Evolutionary conservation across 108 stramenopile species (phyloP).

Genomic region (Ochromonas danica): DNA sequence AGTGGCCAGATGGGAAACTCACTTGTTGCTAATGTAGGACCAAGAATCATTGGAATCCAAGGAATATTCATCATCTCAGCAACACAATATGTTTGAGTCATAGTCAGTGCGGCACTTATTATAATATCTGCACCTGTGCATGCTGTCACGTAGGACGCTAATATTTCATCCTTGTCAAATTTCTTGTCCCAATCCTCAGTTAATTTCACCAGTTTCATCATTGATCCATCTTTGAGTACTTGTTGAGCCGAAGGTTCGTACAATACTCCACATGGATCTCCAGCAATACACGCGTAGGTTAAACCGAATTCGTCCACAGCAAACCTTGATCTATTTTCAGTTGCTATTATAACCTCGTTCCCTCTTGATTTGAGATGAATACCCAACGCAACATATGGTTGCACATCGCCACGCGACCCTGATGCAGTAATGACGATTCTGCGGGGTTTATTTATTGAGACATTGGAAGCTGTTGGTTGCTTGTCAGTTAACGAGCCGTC

Average conservation of each 20-base stretch:
- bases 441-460: no score
- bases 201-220: slow-evolving; percentile 6
- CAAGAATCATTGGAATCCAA: slow-evolving; percentile 18
- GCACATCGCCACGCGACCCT: slow-evolving; percentile 6
- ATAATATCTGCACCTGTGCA: background rate
- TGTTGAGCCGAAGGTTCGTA: background rate
- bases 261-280: slow-evolving; percentile 13
- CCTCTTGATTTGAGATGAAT: background rate
- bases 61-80: background rate
- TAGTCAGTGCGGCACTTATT: background rate
- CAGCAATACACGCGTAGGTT: background rate
- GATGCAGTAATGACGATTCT: background rate
- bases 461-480: no score
- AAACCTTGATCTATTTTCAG: background rate
- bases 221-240: background rate
- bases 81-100: slow-evolving; percentile 4
- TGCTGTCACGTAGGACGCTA: background rate
- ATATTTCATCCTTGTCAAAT: background rate
- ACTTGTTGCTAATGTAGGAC: background rate
- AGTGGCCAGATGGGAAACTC: slow-evolving; percentile 24
- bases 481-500: no score
- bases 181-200: slow-evolving; percentile 28
- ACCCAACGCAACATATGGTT: slow-evolving; percentile 21
- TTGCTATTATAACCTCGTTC: background rate
- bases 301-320: background rate